These are phyloP conservation scores for Mucor sp. DNA, from an alignment of 371 early-diverging fungal genomes.

Conservation along the genomic window DNA sequence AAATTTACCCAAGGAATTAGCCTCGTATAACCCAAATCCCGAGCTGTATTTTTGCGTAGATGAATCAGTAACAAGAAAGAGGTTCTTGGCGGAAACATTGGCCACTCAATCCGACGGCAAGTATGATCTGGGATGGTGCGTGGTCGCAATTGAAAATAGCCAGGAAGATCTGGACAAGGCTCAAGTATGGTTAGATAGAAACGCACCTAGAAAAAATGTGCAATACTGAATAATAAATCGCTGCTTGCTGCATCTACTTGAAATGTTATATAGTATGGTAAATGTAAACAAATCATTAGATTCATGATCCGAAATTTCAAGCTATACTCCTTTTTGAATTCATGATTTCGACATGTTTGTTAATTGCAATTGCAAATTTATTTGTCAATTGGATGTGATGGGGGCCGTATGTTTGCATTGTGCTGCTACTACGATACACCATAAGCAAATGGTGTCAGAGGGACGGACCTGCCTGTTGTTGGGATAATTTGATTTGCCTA, in stretches of 20 bases:
- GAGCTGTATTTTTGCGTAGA: constrained; percentile 73
- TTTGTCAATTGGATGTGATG: background rate
- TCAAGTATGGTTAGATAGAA: constrained; percentile 58
- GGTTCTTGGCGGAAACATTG: constrained; percentile 53
- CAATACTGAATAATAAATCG: background rate
- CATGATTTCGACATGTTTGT: background rate
- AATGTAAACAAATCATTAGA: background rate
- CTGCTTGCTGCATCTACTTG: too few species aligned
- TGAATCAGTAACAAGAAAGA: constrained; percentile 53
- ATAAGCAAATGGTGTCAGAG: background rate
- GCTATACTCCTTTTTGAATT: background rate
- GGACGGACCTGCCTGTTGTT: background rate
- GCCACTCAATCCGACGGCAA: constrained; percentile 33
- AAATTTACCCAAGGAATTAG: constrained; percentile 36
- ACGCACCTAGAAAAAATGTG: constrained; percentile 49
- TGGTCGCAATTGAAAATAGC: constrained; percentile 63
- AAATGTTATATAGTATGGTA: background rate
- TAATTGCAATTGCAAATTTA: background rate
- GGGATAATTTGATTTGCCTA: background rate
- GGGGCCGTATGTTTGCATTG: too few species aligned
- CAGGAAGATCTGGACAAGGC: constrained; percentile 62
- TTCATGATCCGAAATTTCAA: background rate
- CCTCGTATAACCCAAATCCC: constrained; percentile 26
- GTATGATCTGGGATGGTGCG: constrained; percentile 69
- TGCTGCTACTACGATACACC: too few species aligned